Evolutionary conservation across 1,139 yeast species (phyloP).

Genomic region (Magnusiomyces sp.): DNA sequence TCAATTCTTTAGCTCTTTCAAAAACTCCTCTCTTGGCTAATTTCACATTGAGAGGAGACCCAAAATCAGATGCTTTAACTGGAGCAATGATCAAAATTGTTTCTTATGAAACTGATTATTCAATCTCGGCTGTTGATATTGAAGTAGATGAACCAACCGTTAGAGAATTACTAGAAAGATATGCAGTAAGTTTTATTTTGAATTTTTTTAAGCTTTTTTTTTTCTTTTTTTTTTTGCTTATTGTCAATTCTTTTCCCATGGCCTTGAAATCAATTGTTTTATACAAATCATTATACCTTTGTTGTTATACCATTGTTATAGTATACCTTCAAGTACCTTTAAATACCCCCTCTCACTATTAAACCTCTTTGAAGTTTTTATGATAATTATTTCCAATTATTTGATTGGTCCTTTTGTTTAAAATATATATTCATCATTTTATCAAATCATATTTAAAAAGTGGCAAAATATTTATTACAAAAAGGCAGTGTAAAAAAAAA

Average conservation of each 20-base stretch:
- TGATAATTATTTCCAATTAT: too few species aligned
- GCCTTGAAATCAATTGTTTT: background rate
- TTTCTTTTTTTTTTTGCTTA: background rate
- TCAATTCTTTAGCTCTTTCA: conserved; percentile 45
- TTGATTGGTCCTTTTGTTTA: too few species aligned
- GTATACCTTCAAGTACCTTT: background rate
- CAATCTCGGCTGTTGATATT: conserved; percentile 57
- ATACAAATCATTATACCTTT: background rate
- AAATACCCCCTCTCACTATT: too few species aligned
- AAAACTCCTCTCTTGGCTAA: conserved; percentile 57
- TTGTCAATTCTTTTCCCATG: background rate
- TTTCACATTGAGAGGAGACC: conserved; percentile 63
- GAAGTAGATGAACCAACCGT: conserved; percentile 61
- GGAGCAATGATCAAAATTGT: conserved; percentile 51
- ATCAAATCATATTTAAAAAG: too few species aligned
- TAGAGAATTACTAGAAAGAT: conserved; percentile 49
- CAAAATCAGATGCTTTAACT: conserved; percentile 53
- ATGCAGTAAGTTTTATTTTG: conserved; percentile 29
- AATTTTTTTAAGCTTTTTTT: conserved; percentile 13
- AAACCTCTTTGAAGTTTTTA: too few species aligned
- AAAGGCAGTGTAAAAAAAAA: too few species aligned
- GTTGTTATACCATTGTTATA: background rate
- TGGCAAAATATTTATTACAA: too few species aligned
- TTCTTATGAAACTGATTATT: conserved; percentile 44
- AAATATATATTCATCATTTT: too few species aligned